These are phyloP conservation scores for Brassica rapa DNA, from an alignment of 345 rosid genomes.

Conservation along the genomic window DNA sequence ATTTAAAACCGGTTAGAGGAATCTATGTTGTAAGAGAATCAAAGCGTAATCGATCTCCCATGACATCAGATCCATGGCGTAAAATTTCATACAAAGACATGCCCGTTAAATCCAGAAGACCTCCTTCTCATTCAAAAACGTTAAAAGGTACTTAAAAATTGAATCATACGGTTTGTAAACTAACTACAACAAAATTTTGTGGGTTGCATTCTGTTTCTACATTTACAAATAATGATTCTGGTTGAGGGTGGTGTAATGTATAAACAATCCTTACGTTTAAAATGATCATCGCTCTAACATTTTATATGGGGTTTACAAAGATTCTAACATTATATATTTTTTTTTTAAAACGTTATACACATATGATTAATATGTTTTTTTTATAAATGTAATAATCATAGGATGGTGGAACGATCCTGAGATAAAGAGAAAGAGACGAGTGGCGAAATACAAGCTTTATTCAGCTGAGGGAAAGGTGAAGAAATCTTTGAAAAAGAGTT, in stretches of 20 bases:
- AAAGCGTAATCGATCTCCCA: background rate
- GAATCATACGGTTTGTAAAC: background rate
- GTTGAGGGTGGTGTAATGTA: background rate
- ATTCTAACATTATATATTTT: background rate
- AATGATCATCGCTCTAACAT: background rate
- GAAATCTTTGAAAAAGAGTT: constrained; percentile 49
- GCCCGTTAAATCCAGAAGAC: background rate
- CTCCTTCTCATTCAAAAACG: constrained; percentile 17
- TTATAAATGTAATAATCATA: background rate
- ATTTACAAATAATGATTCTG: background rate
- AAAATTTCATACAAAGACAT: constrained; percentile 27
- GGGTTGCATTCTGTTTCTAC: background rate
- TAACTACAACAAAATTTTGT: background rate
- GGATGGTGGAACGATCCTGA: constrained; percentile 57
- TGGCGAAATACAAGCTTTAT: constrained; percentile 59
- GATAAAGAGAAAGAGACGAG: constrained; percentile 48
- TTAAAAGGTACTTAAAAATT: background rate
- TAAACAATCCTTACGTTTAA: background rate
- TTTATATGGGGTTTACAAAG: background rate
- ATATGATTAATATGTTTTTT: background rate
- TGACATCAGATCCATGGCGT: constrained; percentile 10
- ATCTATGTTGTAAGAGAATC: constrained; percentile 38
- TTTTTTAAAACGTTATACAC: background rate
- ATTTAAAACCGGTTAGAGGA: background rate
- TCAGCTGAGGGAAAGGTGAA: constrained; percentile 54